Evolutionary conservation across 345 rosid species (phyloP), one percentile per base, ranked within the genome.

Genomic region (Salix udensis): DNA sequence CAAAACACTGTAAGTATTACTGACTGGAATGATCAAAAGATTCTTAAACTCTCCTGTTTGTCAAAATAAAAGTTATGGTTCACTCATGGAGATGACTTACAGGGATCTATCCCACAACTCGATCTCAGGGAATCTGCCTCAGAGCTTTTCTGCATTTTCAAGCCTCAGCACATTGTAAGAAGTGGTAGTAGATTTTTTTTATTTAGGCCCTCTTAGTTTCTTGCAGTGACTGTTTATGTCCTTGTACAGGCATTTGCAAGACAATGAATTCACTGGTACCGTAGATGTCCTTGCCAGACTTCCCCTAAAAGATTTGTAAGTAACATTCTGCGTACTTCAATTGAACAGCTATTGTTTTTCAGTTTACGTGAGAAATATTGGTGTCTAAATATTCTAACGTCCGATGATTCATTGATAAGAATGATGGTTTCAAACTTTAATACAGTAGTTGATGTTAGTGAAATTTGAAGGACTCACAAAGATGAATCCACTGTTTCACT

Each of bases 21-120:
- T 62, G 50, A 55, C 21, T 18, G 8, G 21, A 52, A 74, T 28
- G 46, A 44, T 50, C 24, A 48, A 16, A 70, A 52, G 48, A 16
- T 62, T 9, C 24, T 13, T 72, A 24, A 71, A 66, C 55, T 16
- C 53, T 52, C 40, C 15, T 69, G 16, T 34, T 19, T 42, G 23
- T 39, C 30, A 21, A 3, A 30, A 15, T 7, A 23, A 23, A 5
- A 50, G 16, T 50, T 50, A 15, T 50, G 21, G 76, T 68, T 78
- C 52, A 89, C 71, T 62, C 44, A 42, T 26, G 64, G 55, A 52
- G 39, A 70, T 79, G 81, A 67, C 76, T 74, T 84, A 70, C 91
- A 93, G 99, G 86, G 97, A 93, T 89, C 78, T 96, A 60, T 93
- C 98, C 69, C 76, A 69, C 77, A 96, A 96, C 87, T 73, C 85